Percentiles rank a stretch among this genome's conserved stretches.
phyloP scores from a whole-genome alignment of 2,329 filamentous ascomycete genomes.

The Xylariaceae sp. region DNA sequence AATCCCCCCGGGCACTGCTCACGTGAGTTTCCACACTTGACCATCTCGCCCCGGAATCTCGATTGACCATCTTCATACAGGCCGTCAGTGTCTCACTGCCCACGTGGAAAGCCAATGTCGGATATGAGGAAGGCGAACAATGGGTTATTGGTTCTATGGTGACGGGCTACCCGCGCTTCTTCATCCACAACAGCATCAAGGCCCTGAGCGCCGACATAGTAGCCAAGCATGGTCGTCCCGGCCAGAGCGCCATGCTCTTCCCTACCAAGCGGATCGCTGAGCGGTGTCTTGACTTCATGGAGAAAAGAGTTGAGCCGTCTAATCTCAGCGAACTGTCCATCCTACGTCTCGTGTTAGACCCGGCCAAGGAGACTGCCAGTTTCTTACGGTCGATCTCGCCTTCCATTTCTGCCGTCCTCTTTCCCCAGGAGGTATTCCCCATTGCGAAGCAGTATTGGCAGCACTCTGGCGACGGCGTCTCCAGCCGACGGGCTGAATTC shows the following conservation, averaged over 20 bases:
- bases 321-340: slow-evolving; percentile 45
- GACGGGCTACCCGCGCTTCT: slow-evolving; percentile 94
- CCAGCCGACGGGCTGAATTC: slow-evolving; percentile 86
- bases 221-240: slow-evolving; percentile 53
- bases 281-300: slow-evolving; percentile 70
- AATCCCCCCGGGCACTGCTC: slow-evolving; percentile 71
- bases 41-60: not conserved
- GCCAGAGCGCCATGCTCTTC: slow-evolving; percentile 74
- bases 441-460: slow-evolving; percentile 96
- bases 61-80: slow-evolving; percentile 40
- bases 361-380: slow-evolving; percentile 45
- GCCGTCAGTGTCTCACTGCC: slow-evolving; percentile 94
- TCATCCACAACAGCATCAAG: slow-evolving; percentile 78
- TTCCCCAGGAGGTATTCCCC: slow-evolving; percentile 58
- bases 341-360: slow-evolving; percentile 59
- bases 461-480: slow-evolving; percentile 87
- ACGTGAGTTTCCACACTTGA: slow-evolving; percentile 49
- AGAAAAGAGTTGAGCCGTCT: slow-evolving; percentile 49
- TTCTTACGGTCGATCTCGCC: slow-evolving; percentile 52
- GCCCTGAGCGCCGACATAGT: slow-evolving; percentile 66
- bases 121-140: slow-evolving; percentile 85
- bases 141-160: slow-evolving; percentile 83
- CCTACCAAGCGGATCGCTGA: slow-evolving; percentile 64
- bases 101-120: slow-evolving; percentile 85
- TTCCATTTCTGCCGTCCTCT: slow-evolving; percentile 65